A percentile compares a stretch with the other conserved stretches of the same genome.
Evolutionary conservation across 2,329 filamentous ascomycete genomes (phyloP).

Genomic region (Neonectria faginata): DNA sequence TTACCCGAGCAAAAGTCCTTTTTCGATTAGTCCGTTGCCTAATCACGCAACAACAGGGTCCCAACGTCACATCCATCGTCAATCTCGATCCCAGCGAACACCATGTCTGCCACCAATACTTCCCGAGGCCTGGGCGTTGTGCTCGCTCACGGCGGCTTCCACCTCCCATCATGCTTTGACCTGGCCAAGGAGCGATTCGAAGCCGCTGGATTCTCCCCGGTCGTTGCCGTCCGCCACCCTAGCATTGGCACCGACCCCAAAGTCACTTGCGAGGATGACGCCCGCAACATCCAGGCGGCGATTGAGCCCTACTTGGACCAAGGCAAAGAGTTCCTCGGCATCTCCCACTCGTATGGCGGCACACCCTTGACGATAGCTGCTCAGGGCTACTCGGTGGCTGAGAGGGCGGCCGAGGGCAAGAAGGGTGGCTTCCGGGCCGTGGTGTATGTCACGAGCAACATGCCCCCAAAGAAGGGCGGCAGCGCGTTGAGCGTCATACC

Average conservation of each 20-base stretch:
- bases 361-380: slow-evolving; percentile 13
- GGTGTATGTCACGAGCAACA: slow-evolving; percentile 15
- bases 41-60: too few relatives aligned
- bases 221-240: slow-evolving; percentile 7
- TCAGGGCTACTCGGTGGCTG: slow-evolving; percentile 2
- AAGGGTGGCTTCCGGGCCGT: slow-evolving; percentile 9
- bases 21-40: too few relatives aligned
- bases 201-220: slow-evolving; percentile 12
- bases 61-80: too few relatives aligned
- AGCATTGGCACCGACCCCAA: slow-evolving; percentile 5
- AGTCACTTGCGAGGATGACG: slow-evolving; percentile 9
- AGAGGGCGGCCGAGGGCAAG: slow-evolving; percentile 2
- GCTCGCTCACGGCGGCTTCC: slow-evolving; percentile 16
- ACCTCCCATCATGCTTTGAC: slow-evolving; percentile 7
- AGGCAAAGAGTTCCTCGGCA: slow-evolving; percentile 5
- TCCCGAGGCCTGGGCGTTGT: not conserved
- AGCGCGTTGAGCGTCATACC: slow-evolving; percentile 19
- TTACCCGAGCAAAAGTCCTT: too few relatives aligned
- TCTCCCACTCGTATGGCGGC: slow-evolving; percentile 14
- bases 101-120: too few relatives aligned
- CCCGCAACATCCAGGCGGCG: slow-evolving; percentile 4
- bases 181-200: not conserved
- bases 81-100: too few relatives aligned
- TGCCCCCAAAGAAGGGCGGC: slow-evolving; percentile 6
- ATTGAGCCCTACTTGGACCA: not conserved